These are phyloP conservation scores for Papiliotrema flavescens DNA, from an alignment of 1,284 basidiomycete species.

Conservation along the genomic window DNA sequence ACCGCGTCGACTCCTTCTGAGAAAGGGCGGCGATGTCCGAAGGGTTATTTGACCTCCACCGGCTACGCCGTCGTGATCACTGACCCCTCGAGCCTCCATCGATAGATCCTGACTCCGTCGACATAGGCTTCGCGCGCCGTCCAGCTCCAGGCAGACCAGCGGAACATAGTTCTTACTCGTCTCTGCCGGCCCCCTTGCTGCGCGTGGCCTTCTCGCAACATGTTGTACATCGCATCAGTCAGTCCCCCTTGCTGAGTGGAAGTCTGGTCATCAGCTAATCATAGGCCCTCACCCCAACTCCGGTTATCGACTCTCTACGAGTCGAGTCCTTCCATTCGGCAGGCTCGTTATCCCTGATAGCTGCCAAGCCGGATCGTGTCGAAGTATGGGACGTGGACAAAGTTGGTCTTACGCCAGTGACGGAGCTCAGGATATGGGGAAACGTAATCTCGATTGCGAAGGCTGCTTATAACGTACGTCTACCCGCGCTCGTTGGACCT, in stretches of 20 bases:
- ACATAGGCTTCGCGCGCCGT: too few species aligned
- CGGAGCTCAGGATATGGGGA: conserved; percentile 44
- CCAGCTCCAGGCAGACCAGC: too few species aligned
- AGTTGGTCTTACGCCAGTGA: conserved; percentile 27
- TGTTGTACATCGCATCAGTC: conserved; percentile 44
- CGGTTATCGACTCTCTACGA: conserved; percentile 37
- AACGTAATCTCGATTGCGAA: conserved; percentile 39
- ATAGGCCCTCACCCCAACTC: conserved; percentile 48
- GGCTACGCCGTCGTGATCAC: background rate
- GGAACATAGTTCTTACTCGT: too few species aligned
- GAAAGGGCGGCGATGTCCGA: background rate
- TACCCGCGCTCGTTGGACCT: background rate
- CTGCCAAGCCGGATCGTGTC: conserved; percentile 48
- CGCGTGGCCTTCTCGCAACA: too few species aligned
- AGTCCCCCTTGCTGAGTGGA: conserved; percentile 5
- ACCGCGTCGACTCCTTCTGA: too few species aligned
- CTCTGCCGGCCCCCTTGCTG: too few species aligned
- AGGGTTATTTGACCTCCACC: too few species aligned
- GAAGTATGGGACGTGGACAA: conserved; percentile 41
- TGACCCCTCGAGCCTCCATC: background rate
- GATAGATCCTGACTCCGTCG: too few species aligned
- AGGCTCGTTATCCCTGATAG: conserved; percentile 29
- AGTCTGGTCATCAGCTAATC: background rate
- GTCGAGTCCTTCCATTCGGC: conserved; percentile 28
- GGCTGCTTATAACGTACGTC: conserved; percentile 30